Base-by-base conservation (phyloP, 108 stramenopile genomes). In the Mediolabrus comicus region DNA sequence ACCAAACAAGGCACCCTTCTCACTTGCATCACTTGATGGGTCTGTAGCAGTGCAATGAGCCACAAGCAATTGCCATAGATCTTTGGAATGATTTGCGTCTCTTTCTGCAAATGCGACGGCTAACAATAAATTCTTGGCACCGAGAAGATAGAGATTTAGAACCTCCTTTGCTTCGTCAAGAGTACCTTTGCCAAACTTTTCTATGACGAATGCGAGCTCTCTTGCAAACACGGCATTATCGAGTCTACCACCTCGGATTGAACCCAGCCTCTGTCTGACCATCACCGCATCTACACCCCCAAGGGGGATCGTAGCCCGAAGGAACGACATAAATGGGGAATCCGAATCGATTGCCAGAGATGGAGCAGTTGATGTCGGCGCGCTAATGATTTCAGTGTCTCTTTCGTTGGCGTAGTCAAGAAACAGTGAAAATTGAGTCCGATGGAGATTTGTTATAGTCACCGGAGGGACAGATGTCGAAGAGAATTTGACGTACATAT, bases 401-500 rank as follows among this genome's bases (percentile, higher is more conserved):
- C 19, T 57, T 16, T 74, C 66, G 14, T 71, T 74, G 6, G 84
- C 86, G 55, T 73, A 94, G 14, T 87, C 80, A 4, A 94, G 56
- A 55, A 84, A 79, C 3, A 94, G 79, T 34, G 84, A 79, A 67
- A 91, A 81, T 69, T 90, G 88, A 22, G 58, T 65, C 28, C 87
- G 79, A 67, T 94, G 90, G 8, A 94, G 80, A 19, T 86, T 78
- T 8, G 80, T 88, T 10, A 94, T 77, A 8, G 72, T 71, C 25
- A 61, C 46, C 1, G 90, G 87, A 52, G 90, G 90, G 27, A 85
- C 83, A 7, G 86, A 65, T 19, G 87, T 94, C 28, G 75, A 89
- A 9, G 92, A 87, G 60, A 94, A 94, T 16, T 83, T 86, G 52
- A 94, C 86, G 59, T 91, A 94, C 13, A 94, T 53, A 26, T 94